A percentile compares a stretch with the other conserved stretches of the same genome.
These are phyloP conservation scores for Nakazawaea ishiwadae DNA, from an alignment of 805 yeast genomes.

Conservation along the genomic window DNA sequence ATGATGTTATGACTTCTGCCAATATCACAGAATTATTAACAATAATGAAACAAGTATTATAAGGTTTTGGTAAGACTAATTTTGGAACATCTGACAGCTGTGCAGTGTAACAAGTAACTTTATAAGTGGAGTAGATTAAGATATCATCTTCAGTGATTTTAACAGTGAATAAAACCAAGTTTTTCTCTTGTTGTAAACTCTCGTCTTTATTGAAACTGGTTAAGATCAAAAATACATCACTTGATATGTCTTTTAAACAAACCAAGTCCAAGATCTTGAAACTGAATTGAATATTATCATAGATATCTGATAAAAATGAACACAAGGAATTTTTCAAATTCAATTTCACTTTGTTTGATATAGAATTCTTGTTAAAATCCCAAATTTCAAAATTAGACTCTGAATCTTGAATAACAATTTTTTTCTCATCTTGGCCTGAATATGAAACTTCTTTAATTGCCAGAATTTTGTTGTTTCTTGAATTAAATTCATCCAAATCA, in stretches of 20 bases:
- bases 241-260: slow-evolving; percentile 34
- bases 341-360: slow-evolving; percentile 24
- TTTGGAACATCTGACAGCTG: slow-evolving; percentile 33
- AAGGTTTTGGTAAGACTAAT: slow-evolving; percentile 54
- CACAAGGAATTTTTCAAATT: slow-evolving; percentile 17
- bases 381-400: slow-evolving; percentile 35
- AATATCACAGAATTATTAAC: slow-evolving; percentile 59
- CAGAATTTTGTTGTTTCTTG: slow-evolving; percentile 42
- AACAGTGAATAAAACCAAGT: slow-evolving; percentile 49
- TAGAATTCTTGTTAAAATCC: slow-evolving; percentile 25
- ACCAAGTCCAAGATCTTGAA: slow-evolving; percentile 61
- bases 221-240: slow-evolving; percentile 42
- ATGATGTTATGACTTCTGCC: slow-evolving; percentile 48
- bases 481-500: slow-evolving; percentile 17
- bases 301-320: slow-evolving; percentile 27
- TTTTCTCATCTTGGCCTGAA: slow-evolving; percentile 34
- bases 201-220: slow-evolving; percentile 35
- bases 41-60: slow-evolving; percentile 42
- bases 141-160: slow-evolving; percentile 47
- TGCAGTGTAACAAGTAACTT: slow-evolving; percentile 45
- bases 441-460: slow-evolving; percentile 50
- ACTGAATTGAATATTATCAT: slow-evolving; percentile 44
- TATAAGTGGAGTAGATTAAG: slow-evolving; percentile 58
- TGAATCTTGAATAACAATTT: slow-evolving; percentile 42
- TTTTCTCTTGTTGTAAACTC: slow-evolving; percentile 24